Evolutionary conservation across 179 eudicot genomes (phyloP).

Genomic region (Corrigiola litoralis): DNA sequence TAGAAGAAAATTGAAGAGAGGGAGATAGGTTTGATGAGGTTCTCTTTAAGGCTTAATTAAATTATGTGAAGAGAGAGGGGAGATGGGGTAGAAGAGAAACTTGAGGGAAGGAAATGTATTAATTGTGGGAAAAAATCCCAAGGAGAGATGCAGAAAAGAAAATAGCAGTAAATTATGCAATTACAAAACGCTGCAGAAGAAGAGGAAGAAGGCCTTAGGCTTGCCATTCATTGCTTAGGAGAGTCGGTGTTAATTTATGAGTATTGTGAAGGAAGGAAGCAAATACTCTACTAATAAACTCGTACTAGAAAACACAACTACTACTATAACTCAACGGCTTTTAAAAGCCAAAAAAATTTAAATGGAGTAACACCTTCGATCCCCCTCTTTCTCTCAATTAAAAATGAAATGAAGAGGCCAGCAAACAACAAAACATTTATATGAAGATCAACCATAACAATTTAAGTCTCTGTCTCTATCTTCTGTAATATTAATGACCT

Average conservation of each 20-base stretch:
- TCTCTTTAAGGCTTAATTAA: slow-evolving; percentile 24
- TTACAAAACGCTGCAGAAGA: slow-evolving; percentile 9
- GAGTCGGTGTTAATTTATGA: slow-evolving; percentile 20
- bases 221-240: slow-evolving; percentile 22
- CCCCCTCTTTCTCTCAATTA: too few species aligned
- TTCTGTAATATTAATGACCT: slow-evolving; percentile 29
- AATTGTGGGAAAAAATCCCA: slow-evolving; percentile 28
- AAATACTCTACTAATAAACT: neutral
- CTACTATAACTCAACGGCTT: slow-evolving; percentile 20
- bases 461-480: slow-evolving; percentile 20
- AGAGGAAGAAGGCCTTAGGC: neutral
- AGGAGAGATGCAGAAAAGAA: neutral
- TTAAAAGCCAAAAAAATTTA: too few species aligned
- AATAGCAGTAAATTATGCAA: neutral
- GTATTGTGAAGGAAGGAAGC: neutral
- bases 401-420: slow-evolving; percentile 1
- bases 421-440: slow-evolving; percentile 19
- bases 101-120: slow-evolving; percentile 18
- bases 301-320: slow-evolving; percentile 22
- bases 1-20: slow-evolving; percentile 8
- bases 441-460: slow-evolving; percentile 29
- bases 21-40: slow-evolving; percentile 10
- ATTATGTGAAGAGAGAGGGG: neutral
- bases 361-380: too few species aligned
- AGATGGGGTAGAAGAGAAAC: slow-evolving; percentile 12